Evolutionary conservation across 2,329 filamentous ascomycete species (phyloP).

Genomic region (Blumeriella jaapii): DNA sequence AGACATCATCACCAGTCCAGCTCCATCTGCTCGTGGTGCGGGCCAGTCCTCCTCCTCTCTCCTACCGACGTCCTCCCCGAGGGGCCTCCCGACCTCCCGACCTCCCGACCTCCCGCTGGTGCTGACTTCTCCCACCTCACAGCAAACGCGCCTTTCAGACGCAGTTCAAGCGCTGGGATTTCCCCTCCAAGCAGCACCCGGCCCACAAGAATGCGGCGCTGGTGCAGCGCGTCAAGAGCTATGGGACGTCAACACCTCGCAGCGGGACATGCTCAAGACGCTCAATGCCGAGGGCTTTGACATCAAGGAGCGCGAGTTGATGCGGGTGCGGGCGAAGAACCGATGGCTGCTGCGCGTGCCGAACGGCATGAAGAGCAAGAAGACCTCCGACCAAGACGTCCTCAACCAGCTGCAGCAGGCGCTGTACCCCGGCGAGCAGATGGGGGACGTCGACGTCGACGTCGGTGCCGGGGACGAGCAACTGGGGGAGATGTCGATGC

Average conservation of each 20-base stretch:
- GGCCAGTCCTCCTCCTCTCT: too few relatives aligned
- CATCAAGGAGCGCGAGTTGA: conserved; percentile 59
- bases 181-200: conserved; percentile 62
- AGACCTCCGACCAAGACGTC: conserved; percentile 26
- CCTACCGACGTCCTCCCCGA: too few relatives aligned
- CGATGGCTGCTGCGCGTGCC: conserved; percentile 53
- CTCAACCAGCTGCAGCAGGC: conserved; percentile 27
- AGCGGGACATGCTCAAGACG: conserved; percentile 61
- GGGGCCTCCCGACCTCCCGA: conserved; percentile 15
- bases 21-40: too few relatives aligned
- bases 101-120: conserved; percentile 14
- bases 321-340: conserved; percentile 57
- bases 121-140: conserved; percentile 15
- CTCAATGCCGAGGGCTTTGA: conserved; percentile 62
- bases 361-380: conserved; percentile 42
- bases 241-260: conserved; percentile 63
- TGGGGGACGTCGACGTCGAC: conserved; percentile 21
- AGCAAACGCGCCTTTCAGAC: conserved; percentile 68
- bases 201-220: conserved; percentile 58
- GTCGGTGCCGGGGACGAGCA: conserved; percentile 20
- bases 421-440: conserved; percentile 24
- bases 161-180: conserved; percentile 69
- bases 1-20: conserved; percentile 17
- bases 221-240: conserved; percentile 61
- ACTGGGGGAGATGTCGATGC: conserved; percentile 20